Conservation (phyloP, 768 basidiomycete species). For the Kwoniella europaea region DNA sequence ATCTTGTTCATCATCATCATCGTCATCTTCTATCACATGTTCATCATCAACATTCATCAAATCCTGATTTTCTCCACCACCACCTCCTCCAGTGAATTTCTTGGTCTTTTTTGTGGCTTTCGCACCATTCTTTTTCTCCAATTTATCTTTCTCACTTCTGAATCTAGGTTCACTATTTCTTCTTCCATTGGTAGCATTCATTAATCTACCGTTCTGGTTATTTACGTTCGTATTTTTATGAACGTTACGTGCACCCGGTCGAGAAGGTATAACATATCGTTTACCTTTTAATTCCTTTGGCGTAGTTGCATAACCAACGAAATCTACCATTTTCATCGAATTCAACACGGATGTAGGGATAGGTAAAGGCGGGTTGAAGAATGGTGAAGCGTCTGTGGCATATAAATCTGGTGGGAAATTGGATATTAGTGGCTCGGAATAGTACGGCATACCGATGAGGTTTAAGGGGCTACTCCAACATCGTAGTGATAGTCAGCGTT, state of each 20-base stretch:
- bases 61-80: constrained; percentile 40
- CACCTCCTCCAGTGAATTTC: constrained; percentile 10
- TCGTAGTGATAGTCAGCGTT: no score
- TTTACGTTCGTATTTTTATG: constrained; percentile 6
- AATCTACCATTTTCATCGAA: constrained; percentile 84
- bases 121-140: constrained; percentile 24
- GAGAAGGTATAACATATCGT: constrained; percentile 72
- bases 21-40: not conserved
- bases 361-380: constrained; percentile 67
- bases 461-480: constrained; percentile 73
- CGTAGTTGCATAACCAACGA: constrained; percentile 83
- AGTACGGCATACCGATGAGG: constrained; percentile 84
- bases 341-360: constrained; percentile 79
- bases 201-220: constrained; percentile 39
- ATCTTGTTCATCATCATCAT: constrained; percentile 17
- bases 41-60: constrained; percentile 1
- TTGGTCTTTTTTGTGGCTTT: not conserved
- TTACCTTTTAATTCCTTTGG: constrained; percentile 83
- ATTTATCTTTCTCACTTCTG: constrained; percentile 72
- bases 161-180: constrained; percentile 64
- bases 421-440: constrained; percentile 75
- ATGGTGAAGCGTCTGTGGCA: constrained; percentile 64
- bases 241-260: constrained; percentile 39
- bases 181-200: constrained; percentile 59
- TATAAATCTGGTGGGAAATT: constrained; percentile 58